Conservation (phyloP, 75 land plant genomes). For the Pinus albicaulis region DNA sequence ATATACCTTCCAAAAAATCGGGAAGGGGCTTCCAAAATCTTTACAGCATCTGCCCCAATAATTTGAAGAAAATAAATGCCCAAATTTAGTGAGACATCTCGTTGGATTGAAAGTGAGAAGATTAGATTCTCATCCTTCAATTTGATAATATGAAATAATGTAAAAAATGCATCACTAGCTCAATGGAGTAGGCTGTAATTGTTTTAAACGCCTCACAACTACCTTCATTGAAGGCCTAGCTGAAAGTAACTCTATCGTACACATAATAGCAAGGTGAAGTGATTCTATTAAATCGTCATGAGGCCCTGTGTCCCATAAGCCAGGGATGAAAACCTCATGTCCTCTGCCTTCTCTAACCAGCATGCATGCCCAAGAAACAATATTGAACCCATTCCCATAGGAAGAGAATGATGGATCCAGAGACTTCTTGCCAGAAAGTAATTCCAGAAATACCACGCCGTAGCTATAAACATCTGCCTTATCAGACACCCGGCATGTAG, state of each 20-base stretch:
- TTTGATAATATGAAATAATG: background rate
- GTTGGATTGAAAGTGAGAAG: slow-evolving; percentile 3
- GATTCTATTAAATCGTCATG: slow-evolving; percentile 39
- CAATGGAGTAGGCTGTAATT: slow-evolving; percentile 8
- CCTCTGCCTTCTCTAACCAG: slow-evolving; percentile 35
- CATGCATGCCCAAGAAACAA: slow-evolving; percentile 63
- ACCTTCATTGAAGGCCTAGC: slow-evolving; percentile 62
- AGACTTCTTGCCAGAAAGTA: slow-evolving; percentile 70
- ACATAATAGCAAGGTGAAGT: slow-evolving; percentile 48
- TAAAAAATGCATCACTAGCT: background rate
- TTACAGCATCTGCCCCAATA: background rate
- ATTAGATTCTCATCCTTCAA: background rate
- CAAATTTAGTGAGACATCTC: background rate
- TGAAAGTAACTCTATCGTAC: slow-evolving; percentile 56
- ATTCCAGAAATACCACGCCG: slow-evolving; percentile 75
- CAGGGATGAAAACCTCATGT: slow-evolving; percentile 40
- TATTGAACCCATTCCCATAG: slow-evolving; percentile 69
- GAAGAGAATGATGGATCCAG: slow-evolving; percentile 64
- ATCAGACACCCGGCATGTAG: slow-evolving; percentile 71
- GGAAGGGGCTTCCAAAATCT: background rate
- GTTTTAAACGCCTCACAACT: slow-evolving; percentile 51
- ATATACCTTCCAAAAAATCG: background rate
- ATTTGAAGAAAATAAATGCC: slow-evolving; percentile 6
- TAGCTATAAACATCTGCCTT: slow-evolving; percentile 85
- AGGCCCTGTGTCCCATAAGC: slow-evolving; percentile 57